Conservation (phyloP, 2,329 filamentous ascomycete genomes). For the Calycina herbarum region DNA sequence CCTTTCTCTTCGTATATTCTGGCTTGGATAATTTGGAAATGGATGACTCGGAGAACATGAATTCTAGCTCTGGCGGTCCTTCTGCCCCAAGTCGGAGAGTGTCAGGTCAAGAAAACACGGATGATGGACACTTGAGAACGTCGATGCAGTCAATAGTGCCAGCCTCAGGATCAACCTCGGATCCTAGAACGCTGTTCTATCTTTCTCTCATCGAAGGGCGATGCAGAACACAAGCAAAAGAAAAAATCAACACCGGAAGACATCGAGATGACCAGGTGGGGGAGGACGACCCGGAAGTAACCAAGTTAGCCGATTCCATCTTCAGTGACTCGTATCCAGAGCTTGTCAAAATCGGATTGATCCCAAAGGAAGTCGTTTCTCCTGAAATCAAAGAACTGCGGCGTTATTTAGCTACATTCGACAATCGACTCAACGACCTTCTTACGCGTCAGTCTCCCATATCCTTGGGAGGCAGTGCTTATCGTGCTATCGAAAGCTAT, state of each 20-base stretch:
- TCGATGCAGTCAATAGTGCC: background rate
- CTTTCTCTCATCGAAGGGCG: conserved; percentile 36
- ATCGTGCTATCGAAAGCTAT: conserved; percentile 15
- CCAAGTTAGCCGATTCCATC: conserved; percentile 24
- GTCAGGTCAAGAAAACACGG: background rate
- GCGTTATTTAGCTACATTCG: conserved; percentile 31
- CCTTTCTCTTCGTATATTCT: background rate
- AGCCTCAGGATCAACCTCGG: background rate
- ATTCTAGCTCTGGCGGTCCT: background rate
- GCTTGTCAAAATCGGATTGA: conserved; percentile 29
- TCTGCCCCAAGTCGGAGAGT: background rate
- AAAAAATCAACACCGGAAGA: conserved; percentile 28
- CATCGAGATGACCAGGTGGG: conserved; percentile 24
- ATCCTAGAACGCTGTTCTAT: conserved; percentile 22
- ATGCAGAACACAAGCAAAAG: conserved; percentile 33
- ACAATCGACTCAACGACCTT: conserved; percentile 30
- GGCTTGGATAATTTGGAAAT: background rate
- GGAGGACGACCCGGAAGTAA: conserved; percentile 33
- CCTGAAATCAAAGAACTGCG: conserved; percentile 24
- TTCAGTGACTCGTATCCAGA: conserved; percentile 30
- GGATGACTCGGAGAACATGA: background rate
- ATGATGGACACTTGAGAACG: background rate
- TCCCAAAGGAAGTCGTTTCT: conserved; percentile 29
- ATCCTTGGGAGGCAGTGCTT: conserved; percentile 7
- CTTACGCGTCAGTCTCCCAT: conserved; percentile 19